Conservation (phyloP, 768 basidiomycete species). For the Agaricus sinodeliciosus region DNA sequence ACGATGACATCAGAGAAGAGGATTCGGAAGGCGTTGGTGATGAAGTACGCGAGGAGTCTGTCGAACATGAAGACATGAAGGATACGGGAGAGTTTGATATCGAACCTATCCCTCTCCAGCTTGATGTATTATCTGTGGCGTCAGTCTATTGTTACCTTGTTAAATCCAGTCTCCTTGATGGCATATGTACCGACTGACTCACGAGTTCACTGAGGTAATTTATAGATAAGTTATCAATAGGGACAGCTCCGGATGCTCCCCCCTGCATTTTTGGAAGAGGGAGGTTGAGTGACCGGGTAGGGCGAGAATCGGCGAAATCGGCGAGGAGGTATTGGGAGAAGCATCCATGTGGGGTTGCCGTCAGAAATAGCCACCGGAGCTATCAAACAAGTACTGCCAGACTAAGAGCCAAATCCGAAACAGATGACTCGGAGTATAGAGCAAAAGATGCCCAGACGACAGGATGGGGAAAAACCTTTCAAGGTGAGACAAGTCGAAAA, state of each 20-base stretch:
- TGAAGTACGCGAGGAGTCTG: conserved; percentile 10
- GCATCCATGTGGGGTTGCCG: conserved; percentile 5
- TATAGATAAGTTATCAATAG: conserved; percentile 11
- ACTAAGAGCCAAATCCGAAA: conserved; percentile 16
- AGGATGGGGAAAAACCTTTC: conserved; percentile 5
- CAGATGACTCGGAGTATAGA: conserved; percentile 15
- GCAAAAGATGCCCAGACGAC: conserved; percentile 17
- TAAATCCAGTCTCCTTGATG: neutral
- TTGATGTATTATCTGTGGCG: conserved; percentile 13
- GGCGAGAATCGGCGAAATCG: conserved; percentile 23
- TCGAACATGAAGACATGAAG: neutral
- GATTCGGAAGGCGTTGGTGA: conserved; percentile 16
- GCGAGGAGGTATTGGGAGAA: conserved; percentile 11
- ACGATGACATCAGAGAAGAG: conserved; percentile 11
- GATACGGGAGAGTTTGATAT: neutral
- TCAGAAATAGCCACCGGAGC: conserved; percentile 25
- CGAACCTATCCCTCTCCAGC: conserved; percentile 12
- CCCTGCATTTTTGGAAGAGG: conserved; percentile 9
- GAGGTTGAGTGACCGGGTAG: conserved; percentile 43
- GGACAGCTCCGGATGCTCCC: conserved; percentile 13
- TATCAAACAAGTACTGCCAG: conserved; percentile 29
- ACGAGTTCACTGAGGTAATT: conserved; percentile 13
- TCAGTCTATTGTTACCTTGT: neutral
- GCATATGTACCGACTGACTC: neutral
- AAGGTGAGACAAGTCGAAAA: conserved; percentile 3